Conservation (phyloP, 1,284 basidiomycete genomes). For the Trichosporon sp. region DNA sequence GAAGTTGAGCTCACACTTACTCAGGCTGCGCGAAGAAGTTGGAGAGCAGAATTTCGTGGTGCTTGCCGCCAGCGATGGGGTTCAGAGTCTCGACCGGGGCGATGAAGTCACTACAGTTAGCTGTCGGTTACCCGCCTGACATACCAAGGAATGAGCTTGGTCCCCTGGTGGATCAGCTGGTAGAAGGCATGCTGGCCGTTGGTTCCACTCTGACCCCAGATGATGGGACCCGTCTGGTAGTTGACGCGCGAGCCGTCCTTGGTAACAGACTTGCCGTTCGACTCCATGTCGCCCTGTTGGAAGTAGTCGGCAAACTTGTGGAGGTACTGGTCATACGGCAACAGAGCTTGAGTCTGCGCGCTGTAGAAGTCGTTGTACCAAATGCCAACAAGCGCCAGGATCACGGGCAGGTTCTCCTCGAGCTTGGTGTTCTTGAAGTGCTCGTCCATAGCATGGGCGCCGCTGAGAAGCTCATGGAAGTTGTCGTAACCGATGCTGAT, state of each 20-base stretch:
- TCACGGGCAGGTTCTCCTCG: conserved; percentile 86
- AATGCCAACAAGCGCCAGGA: conserved; percentile 85
- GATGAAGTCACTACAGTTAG: conserved; percentile 70
- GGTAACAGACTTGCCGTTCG: conserved; percentile 94
- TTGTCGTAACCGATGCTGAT: conserved; percentile 90
- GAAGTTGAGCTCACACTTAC: conserved; percentile 27
- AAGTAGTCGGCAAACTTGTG: conserved; percentile 99
- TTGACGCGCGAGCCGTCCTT: conserved; percentile 86
- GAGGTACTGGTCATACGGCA: conserved; percentile 98
- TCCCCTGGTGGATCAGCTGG: conserved; percentile 94
- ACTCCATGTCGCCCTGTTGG: conserved; percentile 99
- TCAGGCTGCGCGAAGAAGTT: conserved; percentile 99
- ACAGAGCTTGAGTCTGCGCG: conserved; percentile 86
- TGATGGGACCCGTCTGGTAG: conserved; percentile 97
- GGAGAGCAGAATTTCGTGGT: conserved; percentile 93
- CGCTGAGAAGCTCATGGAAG: conserved; percentile 83
- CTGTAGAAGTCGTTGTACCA: conserved; percentile 99
- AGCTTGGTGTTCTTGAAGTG: conserved; percentile 87
- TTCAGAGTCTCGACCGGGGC: conserved; percentile 92
- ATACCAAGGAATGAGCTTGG: conserved; percentile 73
- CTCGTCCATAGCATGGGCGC: conserved; percentile 95
- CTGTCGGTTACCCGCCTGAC: conserved; percentile 10
- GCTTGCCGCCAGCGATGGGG: conserved; percentile 77
- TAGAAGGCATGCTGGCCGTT: conserved; percentile 99
- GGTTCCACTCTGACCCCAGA: conserved; percentile 97